Base-by-base conservation (phyloP, 805 yeast genomes). In the Sungouiozyma ichnusensis region DNA sequence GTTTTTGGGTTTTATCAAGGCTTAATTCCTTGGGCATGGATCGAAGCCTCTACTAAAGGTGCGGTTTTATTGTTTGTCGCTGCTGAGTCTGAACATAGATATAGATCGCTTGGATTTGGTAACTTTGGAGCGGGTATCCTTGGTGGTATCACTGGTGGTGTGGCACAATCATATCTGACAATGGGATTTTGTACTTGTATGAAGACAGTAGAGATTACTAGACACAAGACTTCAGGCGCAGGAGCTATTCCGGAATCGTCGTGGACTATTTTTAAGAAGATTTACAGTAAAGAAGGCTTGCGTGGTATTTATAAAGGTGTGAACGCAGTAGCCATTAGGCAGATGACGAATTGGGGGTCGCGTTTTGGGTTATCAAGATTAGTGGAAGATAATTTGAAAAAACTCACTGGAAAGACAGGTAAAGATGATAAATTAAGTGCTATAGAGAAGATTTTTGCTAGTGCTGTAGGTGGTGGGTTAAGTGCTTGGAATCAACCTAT, bases 401-500 rank as follows among this genome's bases (percentile, higher is more conserved):
- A 68, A 37, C 39, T 72, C 13, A 74, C 79, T 17, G 79, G 79
- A 42, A 83, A 85, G 64, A 64, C 67, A 16, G 68, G 69, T 39
- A 46, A 49, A 11, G 79, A 77, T 44, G 75, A 74, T 19, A 77
- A 77, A 57, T 74, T 92, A 52, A 65, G 70, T 47, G 85, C 94
- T 1, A 53, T 68, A 17, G 97, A 92, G 63, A 88, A 88, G 67
- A 81, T 92, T 43, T 67, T 74, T 19, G 86, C 95, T 4, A 79
- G 94, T 15, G 85, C 83, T 8, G 68, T 92, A 48, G 98, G 98
- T 75, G 98, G 98, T 69, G 97, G 96, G 50, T 75, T 92, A 50
- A 79, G 90, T 45, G 95, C 97, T 15, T 92, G 98, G 97, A 92
- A 92, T 67, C 98, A 92, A 69, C 98, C 97, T 33, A 87, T 92